These are phyloP conservation scores for Roridomyces roridus DNA, from an alignment of 768 basidiomycete genomes.

Conservation along the genomic window DNA sequence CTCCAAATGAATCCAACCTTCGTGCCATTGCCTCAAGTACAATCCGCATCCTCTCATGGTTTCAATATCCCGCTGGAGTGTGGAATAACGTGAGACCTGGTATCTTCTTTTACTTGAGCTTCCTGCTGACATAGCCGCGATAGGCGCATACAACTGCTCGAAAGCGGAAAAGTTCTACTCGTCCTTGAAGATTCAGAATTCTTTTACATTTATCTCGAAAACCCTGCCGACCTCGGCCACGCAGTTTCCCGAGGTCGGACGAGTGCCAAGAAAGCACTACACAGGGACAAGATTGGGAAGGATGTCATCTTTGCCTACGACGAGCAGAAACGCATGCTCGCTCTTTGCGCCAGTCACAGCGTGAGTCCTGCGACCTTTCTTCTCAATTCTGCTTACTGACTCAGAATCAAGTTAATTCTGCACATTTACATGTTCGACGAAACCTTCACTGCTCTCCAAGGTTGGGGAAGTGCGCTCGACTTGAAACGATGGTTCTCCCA, in stretches of 20 bases:
- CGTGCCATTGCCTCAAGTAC: constrained; percentile 37
- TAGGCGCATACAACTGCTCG: constrained; percentile 46
- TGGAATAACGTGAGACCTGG: constrained; percentile 39
- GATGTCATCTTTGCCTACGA: constrained; percentile 56
- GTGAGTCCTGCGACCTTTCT: constrained; percentile 27
- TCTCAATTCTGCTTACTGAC: neutral
- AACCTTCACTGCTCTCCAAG: constrained; percentile 44
- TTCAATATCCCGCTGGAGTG: constrained; percentile 31
- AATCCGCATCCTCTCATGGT: constrained; percentile 27
- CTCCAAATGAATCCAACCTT: constrained; percentile 39
- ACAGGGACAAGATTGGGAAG: constrained; percentile 52
- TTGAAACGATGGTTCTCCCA: constrained; percentile 50
- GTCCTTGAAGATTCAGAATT: constrained; percentile 44
- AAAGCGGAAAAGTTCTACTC: constrained; percentile 46
- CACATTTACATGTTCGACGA: constrained; percentile 58
- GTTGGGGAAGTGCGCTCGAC: constrained; percentile 45
- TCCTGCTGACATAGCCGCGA: neutral
- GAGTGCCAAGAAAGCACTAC: constrained; percentile 37
- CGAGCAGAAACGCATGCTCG: constrained; percentile 55
- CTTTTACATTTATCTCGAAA: constrained; percentile 47
- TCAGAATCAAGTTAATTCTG: constrained; percentile 37
- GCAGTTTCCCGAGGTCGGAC: constrained; percentile 31
- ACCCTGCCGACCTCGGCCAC: constrained; percentile 32
- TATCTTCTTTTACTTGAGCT: neutral
- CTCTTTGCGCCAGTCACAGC: constrained; percentile 49